These are phyloP conservation scores for Phaeotremella skinneri DNA, from an alignment of 768 basidiomycete genomes.

Conservation along the genomic window DNA sequence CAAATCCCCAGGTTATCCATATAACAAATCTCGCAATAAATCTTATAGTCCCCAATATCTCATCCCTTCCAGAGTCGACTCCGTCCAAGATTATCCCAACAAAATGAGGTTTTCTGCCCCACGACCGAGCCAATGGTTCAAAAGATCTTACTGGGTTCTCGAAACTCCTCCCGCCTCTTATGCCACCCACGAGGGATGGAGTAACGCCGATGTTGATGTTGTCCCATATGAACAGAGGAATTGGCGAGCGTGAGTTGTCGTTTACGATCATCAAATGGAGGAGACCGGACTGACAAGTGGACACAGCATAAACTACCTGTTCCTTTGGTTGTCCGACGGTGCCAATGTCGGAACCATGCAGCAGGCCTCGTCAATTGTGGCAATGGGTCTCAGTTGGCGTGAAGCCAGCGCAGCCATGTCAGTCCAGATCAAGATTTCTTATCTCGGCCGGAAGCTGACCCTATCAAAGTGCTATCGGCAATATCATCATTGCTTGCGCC, in stretches of 20 bases:
- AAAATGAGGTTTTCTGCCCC: slow-evolving; percentile 6
- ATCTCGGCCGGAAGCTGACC: slow-evolving; percentile 15
- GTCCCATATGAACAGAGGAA: slow-evolving; percentile 40
- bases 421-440: slow-evolving; percentile 12
- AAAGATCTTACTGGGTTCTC: slow-evolving; percentile 38
- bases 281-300: slow-evolving; percentile 2
- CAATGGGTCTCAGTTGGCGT: slow-evolving; percentile 41
- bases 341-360: slow-evolving; percentile 50
- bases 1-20: not conserved
- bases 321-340: slow-evolving; percentile 45
- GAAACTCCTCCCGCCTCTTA: slow-evolving; percentile 44
- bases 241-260: slow-evolving; percentile 39
- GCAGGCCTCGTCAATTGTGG: slow-evolving; percentile 43
- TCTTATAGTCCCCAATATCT: not conserved
- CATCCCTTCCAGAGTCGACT: not conserved
- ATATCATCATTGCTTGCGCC: slow-evolving; percentile 67
- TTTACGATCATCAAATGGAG: slow-evolving; percentile 1
- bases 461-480: slow-evolving; percentile 67
- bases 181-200: slow-evolving; percentile 45
- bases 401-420: slow-evolving; percentile 45
- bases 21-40: not conserved
- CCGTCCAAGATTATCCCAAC: not conserved
- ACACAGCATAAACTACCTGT: slow-evolving; percentile 41
- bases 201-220: slow-evolving; percentile 46
- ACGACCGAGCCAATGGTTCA: slow-evolving; percentile 34